Evolutionary conservation across 331 rosid species (phyloP), one percentile per base, ranked within the genome.

Genomic region (Acacia pycnantha): DNA sequence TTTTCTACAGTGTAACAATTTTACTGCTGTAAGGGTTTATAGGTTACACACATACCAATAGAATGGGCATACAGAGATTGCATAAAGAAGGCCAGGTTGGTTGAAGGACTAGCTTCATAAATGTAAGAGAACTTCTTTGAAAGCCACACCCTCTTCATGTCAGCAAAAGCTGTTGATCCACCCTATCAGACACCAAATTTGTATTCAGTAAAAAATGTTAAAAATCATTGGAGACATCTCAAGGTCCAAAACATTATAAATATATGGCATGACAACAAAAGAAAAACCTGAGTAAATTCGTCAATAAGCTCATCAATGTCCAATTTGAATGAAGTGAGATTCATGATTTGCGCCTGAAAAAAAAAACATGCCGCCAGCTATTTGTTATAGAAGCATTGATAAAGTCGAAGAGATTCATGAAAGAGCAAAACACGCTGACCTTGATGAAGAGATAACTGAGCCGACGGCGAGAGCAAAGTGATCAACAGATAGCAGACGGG

Each of bases 41-140:
- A 37, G 27, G 66, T 33, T 51, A 70, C 27, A 24, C 37, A 33
- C 19, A 18, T 91, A 94, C 97, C 94, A 68, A 92, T 88, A 71
- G 90, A 88, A 66, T 92, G 98, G 77, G 92, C 90, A 81, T 84
- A 95, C 27, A 95, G 71, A n/a, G 97, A 89, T 79, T 95, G 99
- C 97, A 95, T 91, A 54, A 95, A 93, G 92, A 95, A 92, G 71
- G 91, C 94, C 84, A 86, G 79, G 88, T 92, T 88, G 75, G 87
- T 41, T 48, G 91, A 82, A 81, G 99, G 97, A 82, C 79, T 78
- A 43, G 94, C 92, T 82, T 93, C 92, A 53, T 85, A 93, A 86
- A 95, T 91, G 88, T 88, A 91, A 22, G 99, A 88, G 85, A 93
- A 90, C 82, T 87, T 92, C 74, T 87, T 91, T 13, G 90, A 90